Percentiles rank a stretch among this genome's conserved stretches.
Evolutionary conservation across 352 stramenopile species (phyloP).

Genomic region (Globisporangium iwayamae): DNA sequence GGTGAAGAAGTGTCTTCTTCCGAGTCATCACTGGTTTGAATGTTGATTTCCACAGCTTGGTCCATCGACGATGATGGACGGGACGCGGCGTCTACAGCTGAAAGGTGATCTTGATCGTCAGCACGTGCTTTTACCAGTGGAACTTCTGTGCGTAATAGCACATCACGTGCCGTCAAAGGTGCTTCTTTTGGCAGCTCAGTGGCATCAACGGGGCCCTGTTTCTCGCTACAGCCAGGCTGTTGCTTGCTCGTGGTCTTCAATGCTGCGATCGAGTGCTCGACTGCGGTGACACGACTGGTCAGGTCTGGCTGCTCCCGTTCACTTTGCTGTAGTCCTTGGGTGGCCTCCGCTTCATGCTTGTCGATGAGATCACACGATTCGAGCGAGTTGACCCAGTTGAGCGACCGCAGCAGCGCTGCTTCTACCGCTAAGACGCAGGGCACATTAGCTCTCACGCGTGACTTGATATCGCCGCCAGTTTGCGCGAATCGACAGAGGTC

Average conservation of each 20-base stretch:
- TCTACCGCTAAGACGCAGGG: conserved; percentile 22
- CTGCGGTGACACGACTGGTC: neutral
- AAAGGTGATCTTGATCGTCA: neutral
- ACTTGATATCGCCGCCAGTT: neutral
- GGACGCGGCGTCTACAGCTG: neutral
- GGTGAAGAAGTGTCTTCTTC: neutral
- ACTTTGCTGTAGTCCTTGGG: neutral
- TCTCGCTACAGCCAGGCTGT: neutral
- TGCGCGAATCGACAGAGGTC: conserved; percentile 41
- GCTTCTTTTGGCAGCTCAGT: neutral
- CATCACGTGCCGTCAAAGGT: too few species aligned
- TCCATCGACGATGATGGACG: neutral
- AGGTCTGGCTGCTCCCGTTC: neutral
- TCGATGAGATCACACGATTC: conserved; percentile 18
- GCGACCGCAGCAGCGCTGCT: conserved; percentile 23
- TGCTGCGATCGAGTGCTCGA: conserved; percentile 15
- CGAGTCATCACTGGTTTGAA: neutral
- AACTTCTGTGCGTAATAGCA: too few species aligned
- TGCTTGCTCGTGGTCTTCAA: neutral
- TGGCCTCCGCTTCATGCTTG: neutral
- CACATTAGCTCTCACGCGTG: neutral
- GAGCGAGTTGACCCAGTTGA: conserved; percentile 40
- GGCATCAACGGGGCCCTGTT: neutral
- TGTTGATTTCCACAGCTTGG: neutral
- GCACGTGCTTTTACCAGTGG: neutral